A percentile compares a stretch with the other conserved stretches of the same genome.
Evolutionary conservation across 352 stramenopile species (phyloP).

Genomic region (Globisporangium megalacanthum): DNA sequence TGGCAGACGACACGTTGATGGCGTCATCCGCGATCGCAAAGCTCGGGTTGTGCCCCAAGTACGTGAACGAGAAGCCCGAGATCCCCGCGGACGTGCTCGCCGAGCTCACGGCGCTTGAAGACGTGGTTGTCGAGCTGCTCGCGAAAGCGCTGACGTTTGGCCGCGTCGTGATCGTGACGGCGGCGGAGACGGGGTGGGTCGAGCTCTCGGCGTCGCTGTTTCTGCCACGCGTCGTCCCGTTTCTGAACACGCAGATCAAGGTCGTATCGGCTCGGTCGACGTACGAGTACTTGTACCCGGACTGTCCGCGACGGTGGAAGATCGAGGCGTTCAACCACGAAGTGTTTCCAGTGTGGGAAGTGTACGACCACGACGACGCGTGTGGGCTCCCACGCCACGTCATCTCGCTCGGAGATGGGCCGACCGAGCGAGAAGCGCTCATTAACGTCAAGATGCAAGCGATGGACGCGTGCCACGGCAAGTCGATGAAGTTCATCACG

Average conservation of each 20-base stretch:
- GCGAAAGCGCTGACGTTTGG: conserved; percentile 65
- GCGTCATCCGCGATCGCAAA: conserved; percentile 77
- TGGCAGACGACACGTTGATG: conserved; percentile 76
- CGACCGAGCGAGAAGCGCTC: conserved; percentile 76
- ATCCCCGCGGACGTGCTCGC: conserved; percentile 67
- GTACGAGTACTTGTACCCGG: conserved; percentile 86
- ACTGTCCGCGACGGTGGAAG: conserved; percentile 84
- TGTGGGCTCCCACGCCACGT: conserved; percentile 58
- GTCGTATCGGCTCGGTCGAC: conserved; percentile 87
- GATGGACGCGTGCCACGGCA: conserved; percentile 74
- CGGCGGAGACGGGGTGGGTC: conserved; percentile 88
- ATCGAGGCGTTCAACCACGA: conserved; percentile 87
- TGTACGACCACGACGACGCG: conserved; percentile 42
- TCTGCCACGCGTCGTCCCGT: conserved; percentile 74
- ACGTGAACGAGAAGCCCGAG: conserved; percentile 76
- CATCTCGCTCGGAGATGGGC: conserved; percentile 78
- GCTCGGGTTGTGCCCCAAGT: conserved; percentile 77
- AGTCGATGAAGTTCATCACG: conserved; percentile 86
- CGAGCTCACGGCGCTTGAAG: conserved; percentile 72
- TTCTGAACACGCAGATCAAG: conserved; percentile 79
- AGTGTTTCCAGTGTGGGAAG: conserved; percentile 73
- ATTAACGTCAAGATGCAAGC: conserved; percentile 85
- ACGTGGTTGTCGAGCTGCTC: conserved; percentile 70
- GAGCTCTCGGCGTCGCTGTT: conserved; percentile 85
- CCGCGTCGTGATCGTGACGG: conserved; percentile 86